A percentile compares a stretch with the other conserved stretches of the same genome.
Conservation (phyloP, 345 rosid species). For the Hirschfeldia incana region DNA sequence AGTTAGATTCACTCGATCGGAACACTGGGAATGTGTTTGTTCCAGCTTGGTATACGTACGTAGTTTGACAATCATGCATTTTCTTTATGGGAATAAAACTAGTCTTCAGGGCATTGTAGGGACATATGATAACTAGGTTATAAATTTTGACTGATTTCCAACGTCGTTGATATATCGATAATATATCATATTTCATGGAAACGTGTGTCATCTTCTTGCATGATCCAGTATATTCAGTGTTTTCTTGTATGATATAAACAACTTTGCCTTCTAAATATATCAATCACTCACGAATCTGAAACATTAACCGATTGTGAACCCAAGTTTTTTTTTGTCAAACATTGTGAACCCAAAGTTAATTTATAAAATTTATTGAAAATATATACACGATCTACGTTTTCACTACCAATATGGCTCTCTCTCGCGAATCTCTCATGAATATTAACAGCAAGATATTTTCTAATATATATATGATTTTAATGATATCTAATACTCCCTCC, state of each 20-base stretch:
- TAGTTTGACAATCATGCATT: background rate
- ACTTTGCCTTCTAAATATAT: background rate
- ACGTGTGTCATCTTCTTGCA: background rate
- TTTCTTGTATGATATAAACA: background rate
- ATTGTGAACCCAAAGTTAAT: too few relatives aligned
- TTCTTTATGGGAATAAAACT: constrained; percentile 13
- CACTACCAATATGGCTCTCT: background rate
- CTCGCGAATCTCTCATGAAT: background rate
- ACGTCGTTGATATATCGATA: background rate
- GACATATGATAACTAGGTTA: background rate
- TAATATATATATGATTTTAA: background rate
- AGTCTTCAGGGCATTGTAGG: background rate
- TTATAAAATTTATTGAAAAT: background rate
- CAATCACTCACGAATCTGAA: background rate
- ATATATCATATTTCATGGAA: background rate
- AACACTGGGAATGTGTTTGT: constrained; percentile 3
- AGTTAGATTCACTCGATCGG: constrained; percentile 11
- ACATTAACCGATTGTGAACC: background rate
- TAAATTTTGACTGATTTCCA: background rate
- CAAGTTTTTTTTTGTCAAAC: background rate
- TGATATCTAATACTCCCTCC: background rate
- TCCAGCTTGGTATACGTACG: background rate
- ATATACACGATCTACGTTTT: background rate
- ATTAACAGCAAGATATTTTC: background rate
- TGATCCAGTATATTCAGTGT: background rate